These are phyloP conservation scores for Coffea canephora DNA, from an alignment of 257 asterid species.

Conservation along the genomic window DNA sequence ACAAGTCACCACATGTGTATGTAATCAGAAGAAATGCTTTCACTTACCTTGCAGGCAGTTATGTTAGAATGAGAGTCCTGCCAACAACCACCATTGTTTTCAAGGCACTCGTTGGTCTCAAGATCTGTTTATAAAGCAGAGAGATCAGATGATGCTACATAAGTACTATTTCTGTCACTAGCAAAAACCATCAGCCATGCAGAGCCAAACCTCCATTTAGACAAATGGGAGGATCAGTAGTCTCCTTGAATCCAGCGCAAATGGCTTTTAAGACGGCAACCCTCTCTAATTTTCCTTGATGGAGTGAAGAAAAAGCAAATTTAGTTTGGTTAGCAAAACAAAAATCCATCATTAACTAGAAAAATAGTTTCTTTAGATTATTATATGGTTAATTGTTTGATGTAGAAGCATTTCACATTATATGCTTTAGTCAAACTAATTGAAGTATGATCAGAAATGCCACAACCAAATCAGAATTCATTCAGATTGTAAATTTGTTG, in stretches of 20 bases:
- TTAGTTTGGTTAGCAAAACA: not conserved
- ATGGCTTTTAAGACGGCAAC: conserved; percentile 73
- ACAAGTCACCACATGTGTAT: not conserved
- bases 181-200: not conserved
- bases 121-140: conserved; percentile 45
- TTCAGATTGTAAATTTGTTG: not conserved
- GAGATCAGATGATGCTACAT: not conserved
- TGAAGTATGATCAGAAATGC: not conserved
- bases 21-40: conserved; percentile 4
- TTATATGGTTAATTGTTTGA: not conserved
- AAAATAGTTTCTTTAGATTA: not conserved
- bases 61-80: conserved; percentile 51
- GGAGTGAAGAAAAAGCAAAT: not conserved
- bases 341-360: not conserved
- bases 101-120: conserved; percentile 87
- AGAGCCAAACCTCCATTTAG: conserved; percentile 53
- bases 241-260: conserved; percentile 92
- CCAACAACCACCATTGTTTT: conserved; percentile 91
- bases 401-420: not conserved
- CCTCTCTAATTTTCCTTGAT: conserved; percentile 77
- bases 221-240: conserved; percentile 87
- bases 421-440: not conserved
- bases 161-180: not conserved
- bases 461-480: not conserved
- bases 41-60: conserved; percentile 80